Percentiles rank a stretch among this genome's conserved stretches.
Evolutionary conservation across 345 rosid genomes (phyloP).

Genomic region (Cochlearia excelsa): DNA sequence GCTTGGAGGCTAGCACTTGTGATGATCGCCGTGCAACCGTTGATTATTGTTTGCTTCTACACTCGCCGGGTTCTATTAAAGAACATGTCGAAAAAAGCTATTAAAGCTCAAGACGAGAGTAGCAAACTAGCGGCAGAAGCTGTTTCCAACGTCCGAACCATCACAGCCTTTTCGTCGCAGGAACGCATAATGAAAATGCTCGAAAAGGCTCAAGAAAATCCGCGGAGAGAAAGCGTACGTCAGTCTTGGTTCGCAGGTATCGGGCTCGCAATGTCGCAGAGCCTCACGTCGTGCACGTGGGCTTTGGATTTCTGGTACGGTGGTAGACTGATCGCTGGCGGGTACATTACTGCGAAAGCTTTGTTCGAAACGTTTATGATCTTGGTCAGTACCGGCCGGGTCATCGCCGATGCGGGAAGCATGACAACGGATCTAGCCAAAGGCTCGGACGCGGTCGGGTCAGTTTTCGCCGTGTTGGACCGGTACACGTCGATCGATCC

Average conservation of each 20-base stretch:
- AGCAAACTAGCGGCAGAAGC: conserved; percentile 61
- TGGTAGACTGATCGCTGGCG: conserved; percentile 50
- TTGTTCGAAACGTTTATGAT: conserved; percentile 55
- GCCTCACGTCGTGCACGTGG: conserved; percentile 40
- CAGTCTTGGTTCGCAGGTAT: conserved; percentile 61
- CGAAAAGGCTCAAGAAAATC: conserved; percentile 46
- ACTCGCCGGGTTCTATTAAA: conserved; percentile 39
- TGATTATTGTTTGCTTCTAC: conserved; percentile 44
- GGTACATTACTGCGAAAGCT: conserved; percentile 40
- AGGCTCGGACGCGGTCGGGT: conserved; percentile 45
- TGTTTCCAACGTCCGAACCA: conserved; percentile 53
- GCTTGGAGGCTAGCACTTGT: conserved; percentile 64
- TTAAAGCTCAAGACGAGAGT: conserved; percentile 50
- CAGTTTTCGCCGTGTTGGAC: conserved; percentile 50
- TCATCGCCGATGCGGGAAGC: conserved; percentile 63
- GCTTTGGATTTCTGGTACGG: conserved; percentile 64
- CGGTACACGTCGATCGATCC: conserved; percentile 51
- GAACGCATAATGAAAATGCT: conserved; percentile 49
- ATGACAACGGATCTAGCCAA: conserved; percentile 62
- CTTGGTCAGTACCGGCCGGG: conserved; percentile 47
- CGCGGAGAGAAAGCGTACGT: conserved; percentile 39
- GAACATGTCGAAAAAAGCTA: conserved; percentile 42
- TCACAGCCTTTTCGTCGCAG: conserved; percentile 68
- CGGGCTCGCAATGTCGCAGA: conserved; percentile 45
- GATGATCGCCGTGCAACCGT: conserved; percentile 56